Percentiles rank a stretch among this genome's conserved stretches.
Conservation (phyloP, 1,284 basidiomycete genomes). For the Ganoderma leucocontextum region DNA sequence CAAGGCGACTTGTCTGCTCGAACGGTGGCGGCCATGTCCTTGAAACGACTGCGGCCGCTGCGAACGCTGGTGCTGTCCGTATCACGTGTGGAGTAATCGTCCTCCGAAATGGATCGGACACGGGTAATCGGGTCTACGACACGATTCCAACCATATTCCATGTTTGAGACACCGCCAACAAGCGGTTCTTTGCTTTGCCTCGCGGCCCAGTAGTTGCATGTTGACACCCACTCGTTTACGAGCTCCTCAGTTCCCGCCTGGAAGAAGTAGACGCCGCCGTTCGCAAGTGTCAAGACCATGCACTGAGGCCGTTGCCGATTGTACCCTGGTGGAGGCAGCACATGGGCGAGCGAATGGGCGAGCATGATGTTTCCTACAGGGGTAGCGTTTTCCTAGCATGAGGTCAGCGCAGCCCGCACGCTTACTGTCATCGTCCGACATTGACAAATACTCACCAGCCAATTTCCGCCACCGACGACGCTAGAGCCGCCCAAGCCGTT, state of each 20-base stretch:
- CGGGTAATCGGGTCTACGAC: slow-evolving; percentile 63
- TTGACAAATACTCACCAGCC: slow-evolving; percentile 78
- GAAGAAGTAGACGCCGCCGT: slow-evolving; percentile 93
- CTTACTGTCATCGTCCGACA: background rate
- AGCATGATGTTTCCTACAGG: slow-evolving; percentile 84
- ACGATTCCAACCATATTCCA: slow-evolving; percentile 98
- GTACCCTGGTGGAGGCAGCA: slow-evolving; percentile 92
- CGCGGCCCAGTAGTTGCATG: slow-evolving; percentile 99
- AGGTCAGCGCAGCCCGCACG: background rate
- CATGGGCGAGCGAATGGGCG: slow-evolving; percentile 88
- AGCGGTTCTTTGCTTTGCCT: slow-evolving; percentile 93
- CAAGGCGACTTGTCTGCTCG: slow-evolving; percentile 72
- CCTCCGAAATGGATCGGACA: slow-evolving; percentile 61
- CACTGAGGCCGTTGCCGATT: slow-evolving; percentile 90
- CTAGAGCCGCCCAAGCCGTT: slow-evolving; percentile 61
- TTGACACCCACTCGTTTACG: slow-evolving; percentile 97
- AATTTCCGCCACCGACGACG: slow-evolving; percentile 93
- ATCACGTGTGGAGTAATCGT: slow-evolving; percentile 60
- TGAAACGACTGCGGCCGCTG: slow-evolving; percentile 75
- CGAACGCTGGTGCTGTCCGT: slow-evolving; percentile 65
- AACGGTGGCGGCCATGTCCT: slow-evolving; percentile 68
- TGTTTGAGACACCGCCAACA: slow-evolving; percentile 95
- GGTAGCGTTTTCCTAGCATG: slow-evolving; percentile 80
- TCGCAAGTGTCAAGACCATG: slow-evolving; percentile 92
- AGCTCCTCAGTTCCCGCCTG: slow-evolving; percentile 98